Evolutionary conservation across 2,329 filamentous ascomycete species (phyloP).

Genomic region (Biscogniauxia sp.): DNA sequence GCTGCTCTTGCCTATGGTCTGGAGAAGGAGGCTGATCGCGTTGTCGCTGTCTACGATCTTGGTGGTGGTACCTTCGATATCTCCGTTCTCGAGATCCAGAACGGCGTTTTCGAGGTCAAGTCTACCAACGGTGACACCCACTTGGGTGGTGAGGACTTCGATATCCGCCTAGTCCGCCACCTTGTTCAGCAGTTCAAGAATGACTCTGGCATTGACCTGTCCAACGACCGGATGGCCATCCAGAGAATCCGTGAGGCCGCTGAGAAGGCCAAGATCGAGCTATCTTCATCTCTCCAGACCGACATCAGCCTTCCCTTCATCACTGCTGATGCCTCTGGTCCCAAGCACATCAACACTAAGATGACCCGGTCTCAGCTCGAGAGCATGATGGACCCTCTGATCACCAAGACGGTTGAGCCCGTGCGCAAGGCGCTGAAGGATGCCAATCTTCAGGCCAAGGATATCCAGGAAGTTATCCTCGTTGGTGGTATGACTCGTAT

Average conservation of each 20-base stretch:
- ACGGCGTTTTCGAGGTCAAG: slow-evolving; percentile 98
- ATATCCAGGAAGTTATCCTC: slow-evolving; percentile 96
- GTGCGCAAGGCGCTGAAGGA: slow-evolving; percentile 98
- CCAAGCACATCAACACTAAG: slow-evolving; percentile 98
- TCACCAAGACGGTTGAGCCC: slow-evolving; percentile 81
- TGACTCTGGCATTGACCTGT: slow-evolving; percentile 87
- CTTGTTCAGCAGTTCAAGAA: slow-evolving; percentile 96
- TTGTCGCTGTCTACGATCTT: slow-evolving; percentile 95
- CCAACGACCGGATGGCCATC: slow-evolving; percentile 93
- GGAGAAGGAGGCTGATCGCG: slow-evolving; percentile 86
- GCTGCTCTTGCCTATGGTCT: slow-evolving; percentile 94
- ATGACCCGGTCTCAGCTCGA: slow-evolving; percentile 90
- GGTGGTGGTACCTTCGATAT: slow-evolving; percentile 99
- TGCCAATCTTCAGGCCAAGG: slow-evolving; percentile 83
- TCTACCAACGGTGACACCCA: slow-evolving; percentile 99
- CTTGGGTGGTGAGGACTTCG: slow-evolving; percentile 97
- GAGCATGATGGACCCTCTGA: slow-evolving; percentile 85
- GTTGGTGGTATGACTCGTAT: slow-evolving; percentile 99
- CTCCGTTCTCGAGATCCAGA: slow-evolving; percentile 94
- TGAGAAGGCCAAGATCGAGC: slow-evolving; percentile 99
- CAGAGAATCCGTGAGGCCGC: slow-evolving; percentile 98
- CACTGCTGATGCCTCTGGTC: slow-evolving; percentile 90
- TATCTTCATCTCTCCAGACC: slow-evolving; percentile 91
- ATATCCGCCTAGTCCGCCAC: slow-evolving; percentile 91
- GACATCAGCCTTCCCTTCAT: slow-evolving; percentile 99